These are phyloP conservation scores for Naematelia aurantialba DNA, from an alignment of 768 basidiomycete species.

Conservation along the genomic window DNA sequence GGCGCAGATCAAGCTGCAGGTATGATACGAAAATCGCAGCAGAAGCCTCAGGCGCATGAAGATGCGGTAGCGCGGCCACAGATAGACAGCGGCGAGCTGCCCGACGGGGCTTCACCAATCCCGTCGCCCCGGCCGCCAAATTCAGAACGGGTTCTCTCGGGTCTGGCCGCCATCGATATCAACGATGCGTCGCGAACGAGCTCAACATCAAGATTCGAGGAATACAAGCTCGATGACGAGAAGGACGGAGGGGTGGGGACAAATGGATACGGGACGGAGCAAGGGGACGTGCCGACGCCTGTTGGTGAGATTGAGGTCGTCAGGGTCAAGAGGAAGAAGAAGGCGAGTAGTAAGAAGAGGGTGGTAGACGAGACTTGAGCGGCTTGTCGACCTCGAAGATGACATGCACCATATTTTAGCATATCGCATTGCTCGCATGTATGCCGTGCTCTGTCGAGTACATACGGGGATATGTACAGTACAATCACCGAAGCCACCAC, in stretches of 20 bases:
- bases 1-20: neutral
- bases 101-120: constrained; percentile 54
- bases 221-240: constrained; percentile 34
- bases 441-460: too few relatives aligned
- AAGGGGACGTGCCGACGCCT: constrained; percentile 16
- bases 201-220: constrained; percentile 23
- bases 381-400: constrained; percentile 2
- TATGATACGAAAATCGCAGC: constrained; percentile 14
- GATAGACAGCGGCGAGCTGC: constrained; percentile 80
- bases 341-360: constrained; percentile 31
- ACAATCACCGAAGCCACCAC: too few relatives aligned
- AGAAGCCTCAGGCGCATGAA: constrained; percentile 15
- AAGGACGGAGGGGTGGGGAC: neutral
- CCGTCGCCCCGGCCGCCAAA: neutral
- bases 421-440: too few relatives aligned
- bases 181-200: neutral
- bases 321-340: constrained; percentile 48
- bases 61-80: constrained; percentile 11
- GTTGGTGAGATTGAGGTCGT: constrained; percentile 41
- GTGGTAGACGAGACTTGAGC: neutral
- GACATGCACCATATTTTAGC: neutral
- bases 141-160: constrained; percentile 7
- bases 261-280: too few relatives aligned
- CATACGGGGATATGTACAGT: too few relatives aligned
- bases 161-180: constrained; percentile 18